Conservation (phyloP, 108 stramenopile genomes). For the Discostella stelligeroides region DNA sequence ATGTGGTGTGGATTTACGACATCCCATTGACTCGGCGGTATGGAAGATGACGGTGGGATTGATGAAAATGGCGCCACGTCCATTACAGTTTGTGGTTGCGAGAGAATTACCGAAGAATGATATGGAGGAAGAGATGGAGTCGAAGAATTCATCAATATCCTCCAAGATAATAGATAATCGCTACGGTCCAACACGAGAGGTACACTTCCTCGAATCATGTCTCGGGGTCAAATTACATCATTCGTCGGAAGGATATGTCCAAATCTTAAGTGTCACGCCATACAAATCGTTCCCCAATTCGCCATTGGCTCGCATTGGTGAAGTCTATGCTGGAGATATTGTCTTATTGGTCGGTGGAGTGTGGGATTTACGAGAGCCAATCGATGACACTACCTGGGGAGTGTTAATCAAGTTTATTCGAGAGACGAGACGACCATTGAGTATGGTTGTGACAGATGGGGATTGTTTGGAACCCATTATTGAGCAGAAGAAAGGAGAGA, state of each 20-base stretch:
- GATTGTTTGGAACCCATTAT: not conserved
- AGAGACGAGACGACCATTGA: constrained; percentile 28
- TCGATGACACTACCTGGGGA: constrained; percentile 21
- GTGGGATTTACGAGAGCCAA: constrained; percentile 34
- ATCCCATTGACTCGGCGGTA: constrained; percentile 34
- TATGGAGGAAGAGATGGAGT: not conserved
- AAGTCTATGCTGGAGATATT: constrained; percentile 15
- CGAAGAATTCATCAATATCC: too few species aligned
- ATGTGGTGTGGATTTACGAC: constrained; percentile 32
- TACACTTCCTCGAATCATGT: constrained; percentile 15
- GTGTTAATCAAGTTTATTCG: constrained; percentile 32
- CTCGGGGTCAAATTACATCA: constrained; percentile 34
- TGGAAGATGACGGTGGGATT: constrained; percentile 50
- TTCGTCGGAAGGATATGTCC: constrained; percentile 15
- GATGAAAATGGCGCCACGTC: constrained; percentile 45
- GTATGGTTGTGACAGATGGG: constrained; percentile 30
- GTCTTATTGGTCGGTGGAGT: constrained; percentile 33
- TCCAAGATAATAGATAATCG: not conserved
- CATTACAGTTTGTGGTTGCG: constrained; percentile 32
- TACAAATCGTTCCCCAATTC: not conserved
- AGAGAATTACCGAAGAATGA: not conserved
- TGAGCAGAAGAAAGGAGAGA: not conserved
- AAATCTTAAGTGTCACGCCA: constrained; percentile 13
- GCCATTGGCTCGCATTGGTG: constrained; percentile 4
- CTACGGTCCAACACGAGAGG: not conserved